Evolutionary conservation across 441 rosid species (phyloP).

Genomic region (Monsonia emarginata): DNA sequence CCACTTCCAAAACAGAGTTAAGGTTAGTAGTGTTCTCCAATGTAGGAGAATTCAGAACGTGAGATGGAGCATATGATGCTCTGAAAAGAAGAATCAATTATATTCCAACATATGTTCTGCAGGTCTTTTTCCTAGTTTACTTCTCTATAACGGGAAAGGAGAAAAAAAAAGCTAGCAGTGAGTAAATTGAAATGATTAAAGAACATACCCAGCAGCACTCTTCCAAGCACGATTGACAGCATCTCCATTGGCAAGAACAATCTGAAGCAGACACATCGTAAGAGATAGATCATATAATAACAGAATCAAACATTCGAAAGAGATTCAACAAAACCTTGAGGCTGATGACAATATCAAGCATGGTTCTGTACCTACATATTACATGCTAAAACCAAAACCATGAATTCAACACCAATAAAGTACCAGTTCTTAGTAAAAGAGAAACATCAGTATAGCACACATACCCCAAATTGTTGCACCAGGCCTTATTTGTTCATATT

Average conservation of each 20-base stretch:
- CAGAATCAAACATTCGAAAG: conserved; percentile 17
- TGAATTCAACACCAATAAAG: neutral
- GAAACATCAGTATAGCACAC: conserved; percentile 40
- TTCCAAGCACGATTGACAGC: conserved; percentile 89
- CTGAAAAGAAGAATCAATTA: too few species aligned
- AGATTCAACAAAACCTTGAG: conserved; percentile 57
- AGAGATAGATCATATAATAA: conserved; percentile 19
- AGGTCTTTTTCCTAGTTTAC: neutral
- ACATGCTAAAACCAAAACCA: conserved; percentile 31
- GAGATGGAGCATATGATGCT: too few species aligned
- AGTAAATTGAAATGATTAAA: conserved; percentile 15
- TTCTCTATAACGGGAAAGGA: conserved; percentile 6
- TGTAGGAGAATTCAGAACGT: too few species aligned
- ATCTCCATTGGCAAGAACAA: conserved; percentile 82
- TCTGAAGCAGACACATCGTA: conserved; percentile 35
- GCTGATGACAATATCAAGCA: conserved; percentile 88
- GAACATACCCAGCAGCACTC: conserved; percentile 88
- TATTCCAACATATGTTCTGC: too few species aligned
- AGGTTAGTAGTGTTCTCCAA: too few species aligned
- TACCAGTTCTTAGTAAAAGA: neutral
- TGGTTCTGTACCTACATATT: conserved; percentile 91
- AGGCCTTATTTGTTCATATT: conserved; percentile 47
- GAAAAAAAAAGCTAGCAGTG: conserved; percentile 8
- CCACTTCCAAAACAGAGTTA: conserved; percentile 58
- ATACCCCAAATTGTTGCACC: conserved; percentile 90